A percentile compares a stretch with the other conserved stretches of the same genome.
These are phyloP conservation scores for Calonectria pauciramosa DNA, from an alignment of 2,329 filamentous ascomycete genomes.

Conservation along the genomic window DNA sequence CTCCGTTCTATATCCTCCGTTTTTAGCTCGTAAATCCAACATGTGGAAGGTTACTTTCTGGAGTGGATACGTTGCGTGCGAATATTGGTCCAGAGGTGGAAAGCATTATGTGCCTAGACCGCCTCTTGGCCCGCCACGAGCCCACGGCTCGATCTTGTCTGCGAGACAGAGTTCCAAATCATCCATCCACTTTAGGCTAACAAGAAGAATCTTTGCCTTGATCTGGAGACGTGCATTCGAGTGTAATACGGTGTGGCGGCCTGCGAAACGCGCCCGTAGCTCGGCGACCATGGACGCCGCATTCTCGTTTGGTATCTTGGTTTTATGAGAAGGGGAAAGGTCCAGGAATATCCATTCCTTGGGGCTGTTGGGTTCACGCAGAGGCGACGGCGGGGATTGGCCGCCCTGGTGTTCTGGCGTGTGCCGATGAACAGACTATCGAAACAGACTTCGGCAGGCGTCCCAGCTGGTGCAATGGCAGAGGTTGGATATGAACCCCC, in stretches of 20 bases:
- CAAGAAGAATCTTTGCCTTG: neutral
- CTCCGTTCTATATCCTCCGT: neutral
- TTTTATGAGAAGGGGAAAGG: neutral
- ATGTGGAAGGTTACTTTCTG: slow-evolving; percentile 1
- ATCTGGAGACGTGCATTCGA: neutral
- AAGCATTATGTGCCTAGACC: neutral
- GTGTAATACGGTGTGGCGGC: neutral
- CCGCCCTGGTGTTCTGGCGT: neutral
- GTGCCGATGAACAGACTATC: neutral
- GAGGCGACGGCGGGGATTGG: neutral
- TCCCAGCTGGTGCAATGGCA: neutral
- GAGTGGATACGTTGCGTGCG: neutral
- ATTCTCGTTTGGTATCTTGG: neutral
- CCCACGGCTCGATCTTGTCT: neutral
- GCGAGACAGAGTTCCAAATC: slow-evolving; percentile 5
- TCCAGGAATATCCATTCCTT: slow-evolving; percentile 2
- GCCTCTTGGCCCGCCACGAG: neutral
- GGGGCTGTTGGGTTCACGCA: neutral
- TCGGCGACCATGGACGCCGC: neutral
- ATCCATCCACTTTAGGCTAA: neutral
- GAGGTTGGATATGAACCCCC: neutral
- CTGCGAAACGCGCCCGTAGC: neutral
- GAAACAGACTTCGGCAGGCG: slow-evolving; percentile 5
- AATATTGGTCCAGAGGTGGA: neutral
- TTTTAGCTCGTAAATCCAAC: neutral